These are phyloP conservation scores for Emericellopsis atlantica DNA, from an alignment of 2,329 filamentous ascomycete genomes.

Conservation along the genomic window DNA sequence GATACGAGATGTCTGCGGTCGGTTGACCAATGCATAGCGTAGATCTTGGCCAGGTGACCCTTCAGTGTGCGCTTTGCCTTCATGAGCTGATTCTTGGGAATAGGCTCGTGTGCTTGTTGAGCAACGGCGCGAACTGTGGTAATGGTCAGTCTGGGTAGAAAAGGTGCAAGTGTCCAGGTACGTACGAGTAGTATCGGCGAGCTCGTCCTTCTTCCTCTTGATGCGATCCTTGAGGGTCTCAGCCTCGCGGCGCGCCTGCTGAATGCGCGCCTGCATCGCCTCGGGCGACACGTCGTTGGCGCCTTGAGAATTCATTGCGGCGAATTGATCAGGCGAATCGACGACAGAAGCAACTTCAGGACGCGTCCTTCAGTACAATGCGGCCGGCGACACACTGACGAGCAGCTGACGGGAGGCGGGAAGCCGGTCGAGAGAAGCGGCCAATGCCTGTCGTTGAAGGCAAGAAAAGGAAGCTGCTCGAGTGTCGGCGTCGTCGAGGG, in stretches of 20 bases:
- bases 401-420: not conserved
- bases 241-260: slow-evolving; percentile 88
- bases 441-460: not conserved
- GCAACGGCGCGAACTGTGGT: slow-evolving; percentile 76
- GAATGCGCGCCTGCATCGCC: slow-evolving; percentile 86
- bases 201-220: slow-evolving; percentile 99
- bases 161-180: slow-evolving; percentile 10
- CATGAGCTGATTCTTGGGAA: slow-evolving; percentile 88
- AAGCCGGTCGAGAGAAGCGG: not conserved
- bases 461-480: too few relatives aligned
- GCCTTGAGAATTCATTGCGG: slow-evolving; percentile 43
- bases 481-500: too few relatives aligned
- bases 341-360: too few relatives aligned
- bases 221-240: slow-evolving; percentile 97
- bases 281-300: slow-evolving; percentile 54
- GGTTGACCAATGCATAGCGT: slow-evolving; percentile 99
- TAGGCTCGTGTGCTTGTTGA: slow-evolving; percentile 79
- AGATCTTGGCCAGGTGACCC: slow-evolving; percentile 97
- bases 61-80: slow-evolving; percentile 94
- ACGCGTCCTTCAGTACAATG: not conserved
- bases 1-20: slow-evolving; percentile 95
- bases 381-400: not conserved
- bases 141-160: not conserved
- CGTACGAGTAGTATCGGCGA: slow-evolving; percentile 95
- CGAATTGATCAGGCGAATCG: not conserved